phyloP scores from a whole-genome alignment of 1,284 basidiomycete genomes.

The Cryptococcus sp. region DNA sequence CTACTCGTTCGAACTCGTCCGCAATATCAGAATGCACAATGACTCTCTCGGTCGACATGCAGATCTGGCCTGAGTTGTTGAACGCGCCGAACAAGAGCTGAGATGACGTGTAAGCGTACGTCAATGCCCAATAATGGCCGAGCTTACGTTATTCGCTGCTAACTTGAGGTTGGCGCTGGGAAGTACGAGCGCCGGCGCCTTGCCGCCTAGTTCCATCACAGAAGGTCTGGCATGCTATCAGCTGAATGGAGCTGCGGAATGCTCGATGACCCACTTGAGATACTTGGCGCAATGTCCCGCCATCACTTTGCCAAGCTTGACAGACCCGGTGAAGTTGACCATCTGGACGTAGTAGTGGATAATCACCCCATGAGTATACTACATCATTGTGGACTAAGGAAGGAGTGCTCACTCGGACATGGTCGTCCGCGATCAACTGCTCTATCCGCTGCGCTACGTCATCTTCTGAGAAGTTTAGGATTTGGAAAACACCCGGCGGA shows the following conservation, averaged over 20 bases:
- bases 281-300: slow-evolving; percentile 52
- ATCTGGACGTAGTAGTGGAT: slow-evolving; percentile 15
- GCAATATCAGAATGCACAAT: slow-evolving; percentile 56
- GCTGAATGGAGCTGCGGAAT: not conserved
- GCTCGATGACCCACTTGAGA: slow-evolving; percentile 45
- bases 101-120: slow-evolving; percentile 6
- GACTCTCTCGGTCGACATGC: slow-evolving; percentile 70
- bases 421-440: slow-evolving; percentile 62
- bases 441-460: slow-evolving; percentile 58
- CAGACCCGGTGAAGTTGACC: slow-evolving; percentile 58
- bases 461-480: slow-evolving; percentile 60
- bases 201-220: slow-evolving; percentile 56
- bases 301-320: slow-evolving; percentile 50
- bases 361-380: not conserved
- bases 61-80: slow-evolving; percentile 67
- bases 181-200: slow-evolving; percentile 58
- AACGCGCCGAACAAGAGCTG: slow-evolving; percentile 64
- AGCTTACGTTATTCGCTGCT: slow-evolving; percentile 56
- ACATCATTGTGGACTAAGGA: not conserved
- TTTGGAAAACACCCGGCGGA: slow-evolving; percentile 64
- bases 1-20: slow-evolving; percentile 47
- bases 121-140: not conserved
- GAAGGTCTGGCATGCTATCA: slow-evolving; percentile 25
- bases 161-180: slow-evolving; percentile 64
- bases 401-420: slow-evolving; percentile 51